Evolutionary conservation across 345 rosid species (phyloP).

Genomic region (Rhizophora mangle): DNA sequence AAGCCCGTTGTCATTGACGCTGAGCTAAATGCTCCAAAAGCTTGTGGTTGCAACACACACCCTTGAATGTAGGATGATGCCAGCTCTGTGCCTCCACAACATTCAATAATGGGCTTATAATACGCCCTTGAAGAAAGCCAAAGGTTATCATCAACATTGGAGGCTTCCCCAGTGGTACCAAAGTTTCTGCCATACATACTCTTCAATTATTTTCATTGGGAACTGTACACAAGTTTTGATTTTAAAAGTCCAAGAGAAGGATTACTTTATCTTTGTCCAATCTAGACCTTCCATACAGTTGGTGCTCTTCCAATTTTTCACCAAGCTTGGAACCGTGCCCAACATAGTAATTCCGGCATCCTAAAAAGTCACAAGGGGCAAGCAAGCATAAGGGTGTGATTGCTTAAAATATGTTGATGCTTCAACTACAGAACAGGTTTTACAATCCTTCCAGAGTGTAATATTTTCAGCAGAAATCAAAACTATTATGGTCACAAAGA

Average conservation of each 20-base stretch:
- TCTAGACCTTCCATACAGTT: constrained; percentile 66
- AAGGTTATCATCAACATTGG: constrained; percentile 82
- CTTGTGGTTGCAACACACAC: constrained; percentile 71
- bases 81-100: constrained; percentile 91
- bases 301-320: constrained; percentile 75
- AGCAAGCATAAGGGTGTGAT: background rate
- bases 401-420: background rate
- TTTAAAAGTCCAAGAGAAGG: background rate
- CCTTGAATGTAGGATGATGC: constrained; percentile 76
- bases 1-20: constrained; percentile 69
- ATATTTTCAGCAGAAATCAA: no score
- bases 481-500: background rate
- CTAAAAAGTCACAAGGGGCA: constrained; percentile 32
- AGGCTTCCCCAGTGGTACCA: constrained; percentile 76
- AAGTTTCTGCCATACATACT: constrained; percentile 41
- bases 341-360: constrained; percentile 81
- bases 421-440: background rate
- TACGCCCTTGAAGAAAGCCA: constrained; percentile 87
- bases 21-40: constrained; percentile 81
- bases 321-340: constrained; percentile 91
- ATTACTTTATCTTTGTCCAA: constrained; percentile 78
- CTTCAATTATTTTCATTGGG: constrained; percentile 6
- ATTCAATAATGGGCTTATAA: constrained; percentile 70
- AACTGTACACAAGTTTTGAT: background rate
- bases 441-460: background rate